Evolutionary conservation across 306 rosid genomes (phyloP).

Genomic region (Casuarina glauca): DNA sequence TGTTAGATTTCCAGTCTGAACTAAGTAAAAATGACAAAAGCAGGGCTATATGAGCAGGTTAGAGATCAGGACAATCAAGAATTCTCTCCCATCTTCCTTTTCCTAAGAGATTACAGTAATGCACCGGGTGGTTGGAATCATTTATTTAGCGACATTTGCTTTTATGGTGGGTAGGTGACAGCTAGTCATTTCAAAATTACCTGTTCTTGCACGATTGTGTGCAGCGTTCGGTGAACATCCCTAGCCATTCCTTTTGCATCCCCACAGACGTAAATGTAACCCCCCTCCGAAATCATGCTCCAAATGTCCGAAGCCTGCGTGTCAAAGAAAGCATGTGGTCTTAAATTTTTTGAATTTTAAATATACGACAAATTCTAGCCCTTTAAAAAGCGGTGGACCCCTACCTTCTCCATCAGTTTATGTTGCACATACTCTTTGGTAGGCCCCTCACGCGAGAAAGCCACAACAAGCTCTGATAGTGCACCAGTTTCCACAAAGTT

Average conservation of each 20-base stretch:
- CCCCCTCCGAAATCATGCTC: slow-evolving; percentile 82
- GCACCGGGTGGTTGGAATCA: not conserved
- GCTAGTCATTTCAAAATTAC: slow-evolving; percentile 32
- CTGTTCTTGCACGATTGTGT: slow-evolving; percentile 84
- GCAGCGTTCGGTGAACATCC: slow-evolving; percentile 94
- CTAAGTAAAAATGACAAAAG: too few species aligned
- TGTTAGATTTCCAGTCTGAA: too few species aligned
- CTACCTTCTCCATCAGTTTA: slow-evolving; percentile 86
- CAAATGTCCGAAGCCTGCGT: slow-evolving; percentile 88
- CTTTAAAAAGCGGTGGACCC: not conserved
- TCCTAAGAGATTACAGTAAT: too few species aligned
- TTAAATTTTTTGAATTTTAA: not conserved
- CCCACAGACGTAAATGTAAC: slow-evolving; percentile 89
- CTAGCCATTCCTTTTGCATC: slow-evolving; percentile 99
- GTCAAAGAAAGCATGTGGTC: not conserved
- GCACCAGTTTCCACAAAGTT: slow-evolving; percentile 66
- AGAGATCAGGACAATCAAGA: too few species aligned
- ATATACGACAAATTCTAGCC: not conserved
- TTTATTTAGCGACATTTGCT: not conserved
- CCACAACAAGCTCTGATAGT: slow-evolving; percentile 83
- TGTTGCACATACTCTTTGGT: slow-evolving; percentile 94
- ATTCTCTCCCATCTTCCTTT: too few species aligned
- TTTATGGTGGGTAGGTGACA: slow-evolving; percentile 17
- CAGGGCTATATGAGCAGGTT: too few species aligned
- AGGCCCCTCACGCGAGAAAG: slow-evolving; percentile 95